Conservation (phyloP, 129 eudicot genomes). For the Artemisia annua region DNA sequence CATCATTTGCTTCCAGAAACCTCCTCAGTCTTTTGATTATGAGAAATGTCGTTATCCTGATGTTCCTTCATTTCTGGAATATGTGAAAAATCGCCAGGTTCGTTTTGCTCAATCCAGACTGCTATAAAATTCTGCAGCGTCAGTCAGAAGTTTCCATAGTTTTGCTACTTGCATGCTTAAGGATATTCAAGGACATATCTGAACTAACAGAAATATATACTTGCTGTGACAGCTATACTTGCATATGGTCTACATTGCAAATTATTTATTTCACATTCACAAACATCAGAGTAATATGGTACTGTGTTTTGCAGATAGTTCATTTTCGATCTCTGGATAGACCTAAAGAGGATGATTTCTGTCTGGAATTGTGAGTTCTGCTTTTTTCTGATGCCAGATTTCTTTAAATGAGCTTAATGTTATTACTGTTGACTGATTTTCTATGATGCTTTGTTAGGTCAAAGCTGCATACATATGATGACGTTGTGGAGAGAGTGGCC, state of each 20-base stretch:
- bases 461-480: conserved; percentile 78
- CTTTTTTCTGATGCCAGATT: not conserved
- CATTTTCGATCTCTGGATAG: conserved; percentile 78
- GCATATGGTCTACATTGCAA: too few species aligned
- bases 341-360: conserved; percentile 95
- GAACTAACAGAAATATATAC: not conserved
- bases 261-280: too few species aligned
- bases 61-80: conserved; percentile 81
- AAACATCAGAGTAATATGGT: conserved; percentile 4
- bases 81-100: conserved; percentile 86
- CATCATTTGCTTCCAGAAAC: conserved; percentile 90
- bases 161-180: not conserved
- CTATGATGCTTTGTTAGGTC: conserved; percentile 47
- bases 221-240: too few species aligned
- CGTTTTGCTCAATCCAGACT: not conserved
- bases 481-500: conserved; percentile 87
- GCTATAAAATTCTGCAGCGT: not conserved
- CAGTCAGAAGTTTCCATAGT: not conserved
- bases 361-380: conserved; percentile 74
- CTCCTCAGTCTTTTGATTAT: conserved; percentile 43
- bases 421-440: conserved; percentile 18
- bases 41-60: conserved; percentile 60
- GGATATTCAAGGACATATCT: not conserved
- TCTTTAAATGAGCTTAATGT: not conserved
- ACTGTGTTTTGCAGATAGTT: conserved; percentile 54